Conservation (phyloP, 1,284 basidiomycete species). For the Earliella scabrosa region DNA sequence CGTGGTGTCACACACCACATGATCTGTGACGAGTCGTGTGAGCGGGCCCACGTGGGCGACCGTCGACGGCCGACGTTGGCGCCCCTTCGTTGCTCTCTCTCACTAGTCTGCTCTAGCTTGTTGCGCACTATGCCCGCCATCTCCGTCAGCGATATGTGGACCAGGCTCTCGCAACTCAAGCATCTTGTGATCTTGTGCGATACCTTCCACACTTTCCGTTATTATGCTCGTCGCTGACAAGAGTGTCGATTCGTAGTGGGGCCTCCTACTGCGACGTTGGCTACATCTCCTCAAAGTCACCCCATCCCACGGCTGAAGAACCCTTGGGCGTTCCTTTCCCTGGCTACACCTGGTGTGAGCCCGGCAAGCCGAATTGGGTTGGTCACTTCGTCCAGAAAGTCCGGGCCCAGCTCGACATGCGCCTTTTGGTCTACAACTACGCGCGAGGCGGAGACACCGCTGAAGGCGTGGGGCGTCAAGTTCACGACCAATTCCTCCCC, state of each 20-base stretch:
- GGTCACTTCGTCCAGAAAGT: slow-evolving; percentile 48
- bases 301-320: slow-evolving; percentile 36
- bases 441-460: slow-evolving; percentile 49
- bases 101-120: too few species aligned
- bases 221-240: too few species aligned
- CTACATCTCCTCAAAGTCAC: slow-evolving; percentile 27
- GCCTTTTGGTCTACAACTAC: slow-evolving; percentile 52
- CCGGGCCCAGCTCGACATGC: slow-evolving; percentile 20
- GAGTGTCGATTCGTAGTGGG: slow-evolving; percentile 45
- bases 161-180: too few species aligned
- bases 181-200: slow-evolving; percentile 48
- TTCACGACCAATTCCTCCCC: slow-evolving; percentile 41
- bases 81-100: too few species aligned
- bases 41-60: too few species aligned
- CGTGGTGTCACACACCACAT: too few species aligned
- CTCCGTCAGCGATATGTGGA: too few species aligned
- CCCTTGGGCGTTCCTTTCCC: slow-evolving; percentile 52
- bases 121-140: too few species aligned
- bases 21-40: too few species aligned
- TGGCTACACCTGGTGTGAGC: slow-evolving; percentile 22
- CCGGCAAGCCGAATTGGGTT: slow-evolving; percentile 51
- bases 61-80: too few species aligned
- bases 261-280: slow-evolving; percentile 53
- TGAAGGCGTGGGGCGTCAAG: slow-evolving; percentile 41
- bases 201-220: not conserved